Conservation (phyloP, 208 protist genomes). For the Crithidia sp. region DNA sequence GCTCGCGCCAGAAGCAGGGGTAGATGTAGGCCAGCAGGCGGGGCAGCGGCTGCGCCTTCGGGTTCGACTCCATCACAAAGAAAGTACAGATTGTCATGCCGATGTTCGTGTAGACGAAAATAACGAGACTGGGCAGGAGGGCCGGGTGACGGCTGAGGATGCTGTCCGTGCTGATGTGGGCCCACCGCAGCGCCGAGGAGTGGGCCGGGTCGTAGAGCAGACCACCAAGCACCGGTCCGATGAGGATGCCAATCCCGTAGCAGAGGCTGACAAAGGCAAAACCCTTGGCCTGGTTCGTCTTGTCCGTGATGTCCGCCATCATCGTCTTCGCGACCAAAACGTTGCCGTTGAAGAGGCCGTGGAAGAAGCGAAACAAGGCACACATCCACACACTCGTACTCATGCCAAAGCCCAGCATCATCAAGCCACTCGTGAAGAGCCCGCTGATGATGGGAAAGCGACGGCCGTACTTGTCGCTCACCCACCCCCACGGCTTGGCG, state of each 20-base stretch:
- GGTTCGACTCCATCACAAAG: constrained; percentile 66
- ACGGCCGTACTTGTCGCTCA: constrained; percentile 73
- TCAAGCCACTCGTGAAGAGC: constrained; percentile 59
- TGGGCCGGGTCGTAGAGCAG: constrained; percentile 66
- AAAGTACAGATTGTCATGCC: constrained; percentile 52
- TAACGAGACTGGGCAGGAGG: constrained; percentile 57
- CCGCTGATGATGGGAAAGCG: constrained; percentile 55
- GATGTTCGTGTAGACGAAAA: constrained; percentile 61
- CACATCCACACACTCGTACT: constrained; percentile 56
- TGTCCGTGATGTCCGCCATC: constrained; percentile 77
- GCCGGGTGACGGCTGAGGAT: constrained; percentile 49
- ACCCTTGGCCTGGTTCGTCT: constrained; percentile 74
- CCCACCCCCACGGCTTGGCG: constrained; percentile 54
- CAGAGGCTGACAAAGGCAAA: constrained; percentile 97
- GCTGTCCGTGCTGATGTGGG: constrained; percentile 44
- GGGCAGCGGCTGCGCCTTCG: constrained; percentile 52
- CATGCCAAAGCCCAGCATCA: constrained; percentile 73
- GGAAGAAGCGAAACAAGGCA: constrained; percentile 63
- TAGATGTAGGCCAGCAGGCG: constrained; percentile 24
- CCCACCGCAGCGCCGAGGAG: constrained; percentile 37
- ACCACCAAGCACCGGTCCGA: constrained; percentile 66
- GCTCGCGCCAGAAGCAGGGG: constrained; percentile 40
- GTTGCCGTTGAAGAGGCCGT: constrained; percentile 80
- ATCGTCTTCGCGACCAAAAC: constrained; percentile 79
- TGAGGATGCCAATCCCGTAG: constrained; percentile 57